Base-by-base conservation (phyloP, 495 filamentous ascomycete genomes). In the Podospora sp. region DNA sequence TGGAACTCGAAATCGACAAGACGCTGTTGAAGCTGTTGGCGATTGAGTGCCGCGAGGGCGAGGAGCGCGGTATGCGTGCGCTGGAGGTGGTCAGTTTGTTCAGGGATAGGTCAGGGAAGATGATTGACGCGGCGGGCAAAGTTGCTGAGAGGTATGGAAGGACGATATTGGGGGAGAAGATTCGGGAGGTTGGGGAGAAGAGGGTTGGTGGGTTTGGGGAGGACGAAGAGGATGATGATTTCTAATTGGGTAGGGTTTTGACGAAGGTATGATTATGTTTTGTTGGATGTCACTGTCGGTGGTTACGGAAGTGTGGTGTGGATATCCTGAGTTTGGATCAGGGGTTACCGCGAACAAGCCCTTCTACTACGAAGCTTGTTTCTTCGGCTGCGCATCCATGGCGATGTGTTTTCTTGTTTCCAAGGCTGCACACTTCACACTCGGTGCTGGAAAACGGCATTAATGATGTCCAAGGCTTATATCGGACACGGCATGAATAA, bases 11-110 rank as follows among this genome's bases (percentile, higher is more conserved):
- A 53, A 85, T 96, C 62, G 92, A 99, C 78, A 96, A 95, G 78
- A 86, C 88, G 22, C 81, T 99, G 49, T 82, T 99, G 65, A 94
- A 97, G 82, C 84, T 99, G 75, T 82, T 99, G 76, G 93, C 92
- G 33, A 82, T 89, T 25, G 95, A 97, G 82, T 97, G 95, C 75
- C 87, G 92, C 68, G 92, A 92, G 69, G 92, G 92, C 40, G 96
- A 98, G 75, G 93, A 97, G 52, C 82, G 89, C 18, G 95, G 94
- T 2, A 97, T 96, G 92, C 93, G 94, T 71, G 95, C 95, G 8
- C 80, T 99, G 29, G 96, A 99, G 78, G 70, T 85, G 57, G 93
- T 94, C 2, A 80, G 81, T 64, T 80, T 97, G 74, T 88, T 97
- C 88, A 82, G 83, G 49, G 92, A 97, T 76, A 80, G 86, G 49